phyloP scores from a whole-genome alignment of 345 rosid species.

The Populus deltoides region DNA sequence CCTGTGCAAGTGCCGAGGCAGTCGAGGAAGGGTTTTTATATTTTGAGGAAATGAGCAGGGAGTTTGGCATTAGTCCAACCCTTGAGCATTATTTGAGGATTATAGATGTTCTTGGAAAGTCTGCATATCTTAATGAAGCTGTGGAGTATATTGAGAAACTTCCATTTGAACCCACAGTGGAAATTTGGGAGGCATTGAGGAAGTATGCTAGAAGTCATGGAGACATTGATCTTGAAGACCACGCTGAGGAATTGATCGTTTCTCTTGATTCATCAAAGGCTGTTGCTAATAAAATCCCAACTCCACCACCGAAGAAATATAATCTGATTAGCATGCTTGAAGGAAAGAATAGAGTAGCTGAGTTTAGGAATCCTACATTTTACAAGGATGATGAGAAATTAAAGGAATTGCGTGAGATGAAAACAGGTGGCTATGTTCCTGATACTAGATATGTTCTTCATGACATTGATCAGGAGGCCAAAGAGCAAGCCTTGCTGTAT shows the following conservation, averaged over 20 bases:
- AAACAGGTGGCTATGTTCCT: conserved; percentile 55
- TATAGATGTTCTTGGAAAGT: conserved; percentile 64
- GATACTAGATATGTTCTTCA: conserved; percentile 71
- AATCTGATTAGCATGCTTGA: conserved; percentile 59
- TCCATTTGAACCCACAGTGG: conserved; percentile 58
- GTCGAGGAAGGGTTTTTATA: conserved; percentile 67
- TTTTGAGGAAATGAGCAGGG: conserved; percentile 56
- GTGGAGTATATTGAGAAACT: conserved; percentile 47
- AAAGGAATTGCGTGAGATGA: conserved; percentile 47
- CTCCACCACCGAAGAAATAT: conserved; percentile 54
- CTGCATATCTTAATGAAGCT: conserved; percentile 63
- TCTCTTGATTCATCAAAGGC: conserved; percentile 62
- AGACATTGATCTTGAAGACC: conserved; percentile 68
- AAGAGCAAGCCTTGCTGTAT: conserved; percentile 72
- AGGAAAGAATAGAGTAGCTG: conserved; percentile 57
- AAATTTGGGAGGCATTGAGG: conserved; percentile 59
- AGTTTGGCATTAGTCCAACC: conserved; percentile 46
- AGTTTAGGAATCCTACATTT: conserved; percentile 53
- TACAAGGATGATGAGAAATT: conserved; percentile 69
- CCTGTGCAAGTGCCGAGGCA: conserved; percentile 64
- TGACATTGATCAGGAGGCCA: conserved; percentile 80
- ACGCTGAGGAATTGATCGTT: conserved; percentile 50
- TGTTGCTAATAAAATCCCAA: conserved; percentile 42
- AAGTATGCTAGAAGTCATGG: conserved; percentile 57
- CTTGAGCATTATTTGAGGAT: conserved; percentile 54